Evolutionary conservation across 495 filamentous ascomycete species (phyloP), one percentile per base, ranked within the genome.

Genomic region (Amorphotheca resinae): DNA sequence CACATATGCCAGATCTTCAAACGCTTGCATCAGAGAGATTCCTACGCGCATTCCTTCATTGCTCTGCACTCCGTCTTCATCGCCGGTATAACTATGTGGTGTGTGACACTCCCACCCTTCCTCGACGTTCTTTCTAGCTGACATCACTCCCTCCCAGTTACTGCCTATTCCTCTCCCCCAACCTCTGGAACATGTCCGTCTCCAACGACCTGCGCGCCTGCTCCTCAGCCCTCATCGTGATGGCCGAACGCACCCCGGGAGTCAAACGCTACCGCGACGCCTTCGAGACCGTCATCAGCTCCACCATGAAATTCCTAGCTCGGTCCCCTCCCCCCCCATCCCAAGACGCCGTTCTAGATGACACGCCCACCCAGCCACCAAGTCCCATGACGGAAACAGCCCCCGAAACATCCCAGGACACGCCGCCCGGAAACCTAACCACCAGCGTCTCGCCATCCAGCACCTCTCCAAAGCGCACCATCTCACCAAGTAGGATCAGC

Each of bases 11-110:
- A 74, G 45, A 65, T 64, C 0, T 67, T 73, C 53, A 74, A 74
- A 49, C 60, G 64, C 7, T 58, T 74, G 5, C 68, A 73, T 42
- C 65, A 72, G 48, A 64, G 64, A 4, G 52, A 69, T 9, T 65
- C 67, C 49, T 74, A 74, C 39, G 69, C 69, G 0, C 69, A 74
- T 47, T 72, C 69, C 1, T 73, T 74, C 49, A 59, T 74, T 17
- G 69, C 69, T 16, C 64, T 74, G 4, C 69, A 74, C 38, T 69
- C 67, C 1, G 64, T 71, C n/a, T 74, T 74, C 50, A 69, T 74
- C 52, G 64, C 69, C 1, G 69, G 70, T 0, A 66, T 74, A 14
- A 74, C 69, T 1, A 56, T 74, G 14, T 62, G 71, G 18, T 72
- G 70, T 41, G 64, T 65, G 0, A 53, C 69, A 12, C 6, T 12